Evolutionary conservation across 192 early-diverging fungal genomes (phyloP), one percentile per base, ranked within the genome.

Genomic region (Kappamyces sp.): DNA sequence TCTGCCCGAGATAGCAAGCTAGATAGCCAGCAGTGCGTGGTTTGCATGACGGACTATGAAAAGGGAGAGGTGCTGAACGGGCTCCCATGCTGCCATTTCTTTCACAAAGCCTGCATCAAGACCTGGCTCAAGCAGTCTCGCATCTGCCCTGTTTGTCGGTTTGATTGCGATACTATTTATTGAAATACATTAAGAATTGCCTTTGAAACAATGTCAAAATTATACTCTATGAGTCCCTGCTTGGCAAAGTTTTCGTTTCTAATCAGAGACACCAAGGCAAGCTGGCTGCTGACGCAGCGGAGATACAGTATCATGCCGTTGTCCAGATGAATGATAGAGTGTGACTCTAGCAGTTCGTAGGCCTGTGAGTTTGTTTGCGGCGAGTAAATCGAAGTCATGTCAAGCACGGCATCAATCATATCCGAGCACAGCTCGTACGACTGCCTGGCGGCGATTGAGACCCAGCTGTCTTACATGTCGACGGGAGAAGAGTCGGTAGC

Each of bases 351-450:
- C 49, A 70, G n/a, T 22, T 67, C 54, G 6, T 7, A 22, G 8
- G 54, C 14, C 54, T 35, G 49, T 7, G 68, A 63, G 39, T 43
- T 69, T 50, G 41, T 14, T 5, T 45, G 37, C 14, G 7, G n/a
- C 29, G 14, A 47, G 54, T 94, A 95, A 35, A 96, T 83, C 14
- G 71, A 65, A 4, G 83, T 76, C 31, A 97, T 77, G 57, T 94
- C 91, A 31, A 92, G 83, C 41, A 91, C 82, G 11, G 91, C 89
- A 47, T 93, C 93, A 66, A 98, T 91, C 80, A 93, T 96, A 65
- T 98, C 89, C 53, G 85, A 88, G 54, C 93, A 92, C 53, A 98
- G 84, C 72, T 89, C 86, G 70, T 94, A 98, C 3, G 84, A 80
- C 60, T 91, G 90, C 55, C 30, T 49, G 9, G 43, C 12, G 43